Evolutionary conservation across 2,329 filamentous ascomycete species (phyloP).

Genomic region (Sarocladium brachiariae): DNA sequence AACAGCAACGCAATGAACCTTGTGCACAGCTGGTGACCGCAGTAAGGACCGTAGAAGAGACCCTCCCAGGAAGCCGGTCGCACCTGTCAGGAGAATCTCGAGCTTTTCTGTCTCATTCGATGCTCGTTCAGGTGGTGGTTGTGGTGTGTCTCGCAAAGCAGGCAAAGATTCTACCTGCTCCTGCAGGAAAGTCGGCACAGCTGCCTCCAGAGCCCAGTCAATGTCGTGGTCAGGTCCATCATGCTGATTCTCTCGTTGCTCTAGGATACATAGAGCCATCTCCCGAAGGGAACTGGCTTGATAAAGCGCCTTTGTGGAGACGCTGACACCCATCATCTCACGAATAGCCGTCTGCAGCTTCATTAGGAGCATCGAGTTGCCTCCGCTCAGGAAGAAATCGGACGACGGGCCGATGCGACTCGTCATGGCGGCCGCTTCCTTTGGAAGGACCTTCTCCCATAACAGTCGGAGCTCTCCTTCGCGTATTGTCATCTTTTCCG

Average conservation of each 20-base stretch:
- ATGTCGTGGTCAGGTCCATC: constrained; percentile 16
- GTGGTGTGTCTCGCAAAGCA: not conserved
- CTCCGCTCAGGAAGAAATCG: constrained; percentile 31
- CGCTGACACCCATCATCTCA: constrained; percentile 16
- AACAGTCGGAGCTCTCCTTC: constrained; percentile 13
- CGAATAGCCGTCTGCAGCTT: constrained; percentile 21
- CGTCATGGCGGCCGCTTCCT: not conserved
- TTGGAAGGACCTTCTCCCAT: constrained; percentile 14
- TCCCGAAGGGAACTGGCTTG: constrained; percentile 24
- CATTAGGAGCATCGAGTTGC: constrained; percentile 27
- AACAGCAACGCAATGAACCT: constrained; percentile 14
- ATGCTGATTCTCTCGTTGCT: constrained; percentile 3
- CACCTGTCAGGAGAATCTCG: constrained; percentile 13
- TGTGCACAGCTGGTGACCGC: constrained; percentile 7
- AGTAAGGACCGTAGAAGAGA: constrained; percentile 13
- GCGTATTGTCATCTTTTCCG: constrained; percentile 10
- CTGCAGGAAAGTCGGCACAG: constrained; percentile 7
- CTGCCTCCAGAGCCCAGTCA: constrained; percentile 34
- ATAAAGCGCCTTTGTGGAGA: constrained; percentile 25
- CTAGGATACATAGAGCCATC: constrained; percentile 26
- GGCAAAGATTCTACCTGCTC: not conserved
- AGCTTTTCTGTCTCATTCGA: not conserved
- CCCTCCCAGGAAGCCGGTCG: constrained; percentile 14
- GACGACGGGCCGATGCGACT: constrained; percentile 14
- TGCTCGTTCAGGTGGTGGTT: not conserved